Evolutionary conservation across 169 alveolate species (phyloP), one percentile per base, ranked within the genome.

Genomic region (Toxoplasma gondii): DNA sequence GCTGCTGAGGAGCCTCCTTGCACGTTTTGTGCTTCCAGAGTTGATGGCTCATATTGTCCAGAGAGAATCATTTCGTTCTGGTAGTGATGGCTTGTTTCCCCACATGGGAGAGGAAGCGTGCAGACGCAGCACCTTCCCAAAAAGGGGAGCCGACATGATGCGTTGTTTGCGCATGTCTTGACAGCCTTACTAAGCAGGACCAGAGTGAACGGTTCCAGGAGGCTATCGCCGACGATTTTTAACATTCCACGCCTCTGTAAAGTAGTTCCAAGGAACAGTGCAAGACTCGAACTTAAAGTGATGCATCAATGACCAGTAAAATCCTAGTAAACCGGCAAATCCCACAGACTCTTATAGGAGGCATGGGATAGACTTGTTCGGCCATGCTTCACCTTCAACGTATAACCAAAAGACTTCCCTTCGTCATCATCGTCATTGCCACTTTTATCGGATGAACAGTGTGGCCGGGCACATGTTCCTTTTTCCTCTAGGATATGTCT

Each of bases 101-200:
- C 44, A n/a, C 84, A 74, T 5, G 84, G 84, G 84, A 74, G 84
- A n/a, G 84, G 84, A 1, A 74, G 84, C 39, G 45, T 74, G 84
- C 84, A 74, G 1, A 74, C 84, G 43, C 84, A 74, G 84, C 84
- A 74, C 44, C 84, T 74, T 17, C 84, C 84, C 1, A 44, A 17
- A 34, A 36, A 74, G 12, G 84, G 84, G 27, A 74, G 84, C 19
- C 84, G 43, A n/a, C 39, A 36, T 12, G 84, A 74, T 2, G 84
- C 84, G 45, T 16, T 27, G 44, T 36, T 74, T 44, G 84, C 44
- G 39, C 49, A 31, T n/a, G 84, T 74, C 84, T 36, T 74, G 10
- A 74, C 39, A 31, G 84, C 44, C 84, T n/a, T 74, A 24, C n/a
- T 74, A 12, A 74, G 39, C 84, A 74, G 84, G 43, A n/a, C 9